Conservation (phyloP, 495 filamentous ascomycete species). For the Aspergillus sclerotioniger region DNA sequence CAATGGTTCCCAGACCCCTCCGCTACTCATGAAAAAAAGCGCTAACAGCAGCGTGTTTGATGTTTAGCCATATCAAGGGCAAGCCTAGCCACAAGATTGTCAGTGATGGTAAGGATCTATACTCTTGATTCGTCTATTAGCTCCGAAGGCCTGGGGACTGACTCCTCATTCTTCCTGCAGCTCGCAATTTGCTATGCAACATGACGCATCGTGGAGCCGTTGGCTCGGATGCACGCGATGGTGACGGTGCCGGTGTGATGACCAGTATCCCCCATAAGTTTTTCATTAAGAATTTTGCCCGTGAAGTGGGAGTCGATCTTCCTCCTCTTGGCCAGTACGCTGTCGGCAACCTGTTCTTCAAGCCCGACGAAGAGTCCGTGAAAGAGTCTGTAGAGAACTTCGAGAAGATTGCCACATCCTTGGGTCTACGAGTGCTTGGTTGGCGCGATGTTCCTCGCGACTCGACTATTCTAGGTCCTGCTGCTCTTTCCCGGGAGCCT, state of each 20-base stretch:
- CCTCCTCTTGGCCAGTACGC: conserved; percentile 93
- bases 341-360: conserved; percentile 98
- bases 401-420: conserved; percentile 83
- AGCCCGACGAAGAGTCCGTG: conserved; percentile 84
- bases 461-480: conserved; percentile 88
- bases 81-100: conserved; percentile 97
- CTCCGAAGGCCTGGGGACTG: not conserved
- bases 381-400: conserved; percentile 85
- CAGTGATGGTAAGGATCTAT: conserved; percentile 79
- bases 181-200: conserved; percentile 94
- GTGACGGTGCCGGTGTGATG: conserved; percentile 98
- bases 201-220: conserved; percentile 99
- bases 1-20: not conserved
- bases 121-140: not conserved
- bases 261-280: conserved; percentile 98
- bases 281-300: conserved; percentile 97
- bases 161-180: conserved; percentile 42
- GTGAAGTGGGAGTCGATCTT: conserved; percentile 79
- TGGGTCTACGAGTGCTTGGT: conserved; percentile 88
- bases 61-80: conserved; percentile 89
- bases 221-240: conserved; percentile 95
- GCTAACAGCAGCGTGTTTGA: conserved; percentile 13
- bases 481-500: conserved; percentile 90
- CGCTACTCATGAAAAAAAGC: not conserved
- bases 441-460: conserved; percentile 96